Base-by-base conservation (phyloP, 2,329 filamentous ascomycete genomes). In the Dothistroma pini region DNA sequence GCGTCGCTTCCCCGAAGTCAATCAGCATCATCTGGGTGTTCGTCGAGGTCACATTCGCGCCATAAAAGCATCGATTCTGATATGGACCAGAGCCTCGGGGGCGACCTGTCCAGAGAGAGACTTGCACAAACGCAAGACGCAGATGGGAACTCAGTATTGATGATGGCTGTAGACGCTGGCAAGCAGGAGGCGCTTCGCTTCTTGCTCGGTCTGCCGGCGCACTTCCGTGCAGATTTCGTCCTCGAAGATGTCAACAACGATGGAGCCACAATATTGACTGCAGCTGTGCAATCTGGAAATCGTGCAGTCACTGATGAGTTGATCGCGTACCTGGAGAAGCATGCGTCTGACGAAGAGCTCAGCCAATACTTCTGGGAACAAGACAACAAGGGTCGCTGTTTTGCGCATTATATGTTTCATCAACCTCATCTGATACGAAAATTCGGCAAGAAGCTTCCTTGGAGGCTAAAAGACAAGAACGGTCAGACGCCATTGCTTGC, bases 401-500 rank as follows among this genome's bases (percentile, higher is more conserved):
- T 91, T 56, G 95, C 89, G n/a, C 95, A 99, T 75, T 99, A 99
- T 74, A 82, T 99, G 16, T 99, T 99, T 78, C 90, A 96, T 71
- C 88, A 91, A 9, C 95, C 95, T 1, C 82, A 84, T 57, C 80
- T 99, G 21, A 95, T 99, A 67, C 79, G 81, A 50, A 83, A 84
- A 58, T 88, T 97, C 62, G 93, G 92, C 1, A 82, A 84, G 62
- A 77, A 93, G 66, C 80, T 99, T 57, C 90, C 91, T 9, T 99
- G 95, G 95, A 85, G 86, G 60, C 86, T 96, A 75, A 91, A 89
- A 67, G 95, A 99, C 75, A 96, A 92, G 74, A 97, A 97, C 72
- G 95, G 95, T 0, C 95, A 97, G 76, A 99, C 96, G n/a, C 96
- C 95, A 1, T 79, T 99, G 9, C 97, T 99, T 74, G 95, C 95